Evolutionary conservation across 2,329 filamentous ascomycete genomes (phyloP), one percentile per base, ranked within the genome.

Genomic region (Fusarium pseudonygamai): DNA sequence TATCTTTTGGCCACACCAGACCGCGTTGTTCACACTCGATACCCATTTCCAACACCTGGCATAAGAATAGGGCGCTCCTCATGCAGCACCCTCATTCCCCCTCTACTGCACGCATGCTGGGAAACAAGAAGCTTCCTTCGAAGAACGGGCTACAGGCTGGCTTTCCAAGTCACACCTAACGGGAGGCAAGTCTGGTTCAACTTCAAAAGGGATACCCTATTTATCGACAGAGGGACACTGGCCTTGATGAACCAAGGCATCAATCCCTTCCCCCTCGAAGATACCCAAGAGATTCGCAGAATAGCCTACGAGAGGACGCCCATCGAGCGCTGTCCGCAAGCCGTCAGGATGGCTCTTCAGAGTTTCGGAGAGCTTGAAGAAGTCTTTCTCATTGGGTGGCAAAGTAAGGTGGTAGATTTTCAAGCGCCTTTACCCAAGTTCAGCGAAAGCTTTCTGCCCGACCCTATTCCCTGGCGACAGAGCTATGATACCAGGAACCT

Each of bases 321-420:
- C 15, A 7, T 24, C 28, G 6, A 9, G 1, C 3, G 3, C 7
- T 18, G n/a, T 3, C 5, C 13, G 7, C 22, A 4, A 18, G 28
- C 10, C 12, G 6, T 34, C 47, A 24, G 2, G 30, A n/a, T 24
- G n/a, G 30, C 22, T 34, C 22, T 34, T 20, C 22, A 11, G 12
- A 13, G 8, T 22, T 53, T 52, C 10, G 13, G n/a, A 7, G 49
- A 52, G 32, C 32, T 26, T 22, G 32, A 26, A 28, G 32, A 37
- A 22, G 20, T 53, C n/a, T 28, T 53, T 53, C 32, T 53, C 49
- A 22, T 53, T 14, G 24, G 28, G 32, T 53, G 24, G 49, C 34
- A 26, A 11, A 26, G 49, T 16, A 26, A 15, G 13, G 7, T 11
- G 49, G 15, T 22, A 13, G 32, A 36, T 26, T 12, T 18, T 6